Base-by-base conservation (phyloP, 2,329 filamentous ascomycete species). In the Lachnellula subtilissima region DNA sequence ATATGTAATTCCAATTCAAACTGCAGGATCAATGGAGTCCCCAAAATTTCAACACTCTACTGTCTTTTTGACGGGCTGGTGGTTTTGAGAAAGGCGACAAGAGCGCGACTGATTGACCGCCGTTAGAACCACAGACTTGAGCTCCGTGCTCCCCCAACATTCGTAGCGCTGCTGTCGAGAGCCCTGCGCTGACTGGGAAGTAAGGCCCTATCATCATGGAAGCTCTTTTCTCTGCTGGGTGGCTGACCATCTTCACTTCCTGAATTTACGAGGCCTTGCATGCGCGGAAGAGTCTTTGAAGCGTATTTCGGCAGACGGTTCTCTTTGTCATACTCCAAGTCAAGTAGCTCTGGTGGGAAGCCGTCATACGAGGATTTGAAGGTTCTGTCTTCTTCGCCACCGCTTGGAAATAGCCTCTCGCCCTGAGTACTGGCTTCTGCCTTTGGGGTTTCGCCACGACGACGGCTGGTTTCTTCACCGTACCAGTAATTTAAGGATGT, bases 131-230 rank as follows among this genome's bases (percentile, higher is more conserved):
- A 64, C 17, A 65, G 52, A 57, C 62, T 67, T 12, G 60, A 59
- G 46, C 62, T 59, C 48, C 65, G 60, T 11, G 54, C 19, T 23
- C 48, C 51, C 32, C 23, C 46, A 28, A 51, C 42, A 7, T 50
- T 35, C 23, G 42, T 22, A 17, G 42, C 37, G 17, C 42, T 56
- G 9, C 28, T 47, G 15, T 57, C 23, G 15, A 56, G 22, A 37
- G 45, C 43, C 25, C 48, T 60, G 17, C 59, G 50, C 36, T 67
- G 65, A 56, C 65, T 67, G 5, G 65, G 66, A 28, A 68, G 50
- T 32, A 64, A 46, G 5, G 61, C 57, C 47, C 63, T 58, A 48
- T 68, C 64, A 57, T 67, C 66, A 52, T 65, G 59, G 19, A 62
- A 67, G 47, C 59, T 65, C 17, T 39, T 39, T 15, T 64, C 56